phyloP scores from a whole-genome alignment of 495 filamentous ascomycete species.

The Durotheca rogersii region DNA sequence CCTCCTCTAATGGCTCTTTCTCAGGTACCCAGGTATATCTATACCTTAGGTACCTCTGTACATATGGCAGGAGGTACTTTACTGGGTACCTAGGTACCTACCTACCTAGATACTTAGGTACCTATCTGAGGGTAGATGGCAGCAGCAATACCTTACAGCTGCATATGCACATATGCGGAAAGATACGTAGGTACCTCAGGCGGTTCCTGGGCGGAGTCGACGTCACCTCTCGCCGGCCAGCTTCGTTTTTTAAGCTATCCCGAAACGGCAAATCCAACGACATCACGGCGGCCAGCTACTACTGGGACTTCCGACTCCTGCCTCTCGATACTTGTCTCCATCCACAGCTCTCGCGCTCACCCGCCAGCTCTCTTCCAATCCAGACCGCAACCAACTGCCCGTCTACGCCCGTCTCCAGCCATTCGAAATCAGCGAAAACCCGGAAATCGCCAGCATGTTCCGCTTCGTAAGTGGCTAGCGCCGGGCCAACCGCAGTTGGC shows the following conservation, averaged over 20 bases:
- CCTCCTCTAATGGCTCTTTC: background rate
- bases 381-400: no score
- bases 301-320: no score
- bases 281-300: conserved; percentile 1
- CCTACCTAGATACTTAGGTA: conserved; percentile 1
- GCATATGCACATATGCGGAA: background rate
- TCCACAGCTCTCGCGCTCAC: background rate
- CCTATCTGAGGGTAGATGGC: background rate
- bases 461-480: conserved; percentile 41
- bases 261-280: conserved; percentile 21
- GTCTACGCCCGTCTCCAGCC: no score
- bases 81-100: background rate
- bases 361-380: no score
- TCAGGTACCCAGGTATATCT: conserved; percentile 1
- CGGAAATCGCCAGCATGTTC: conserved; percentile 43
- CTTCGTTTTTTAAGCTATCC: conserved; percentile 24
- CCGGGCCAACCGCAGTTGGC: background rate
- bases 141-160: conserved; percentile 17
- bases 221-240: conserved; percentile 17
- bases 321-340: no score
- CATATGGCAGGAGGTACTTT: background rate
- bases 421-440: no score
- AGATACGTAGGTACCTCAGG: background rate
- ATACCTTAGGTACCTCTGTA: background rate
- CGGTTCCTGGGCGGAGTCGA: conserved; percentile 8